Conservation (phyloP, 352 stramenopile genomes). For the Phytophthora constricta region DNA sequence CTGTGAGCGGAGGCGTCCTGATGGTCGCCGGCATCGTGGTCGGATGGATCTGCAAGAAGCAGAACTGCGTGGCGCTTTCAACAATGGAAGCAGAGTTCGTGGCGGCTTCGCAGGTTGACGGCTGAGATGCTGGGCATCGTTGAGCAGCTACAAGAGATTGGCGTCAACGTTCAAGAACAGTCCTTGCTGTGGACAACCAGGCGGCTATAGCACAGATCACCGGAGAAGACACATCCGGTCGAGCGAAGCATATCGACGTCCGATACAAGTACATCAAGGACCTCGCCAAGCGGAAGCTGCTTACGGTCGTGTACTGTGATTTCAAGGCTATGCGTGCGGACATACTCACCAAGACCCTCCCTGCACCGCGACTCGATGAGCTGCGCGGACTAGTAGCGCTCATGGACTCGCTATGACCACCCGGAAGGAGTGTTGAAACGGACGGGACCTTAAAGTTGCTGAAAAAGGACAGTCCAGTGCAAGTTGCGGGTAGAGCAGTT, state of each 20-base stretch:
- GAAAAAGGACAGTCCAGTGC: too few species aligned
- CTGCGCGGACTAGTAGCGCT: constrained; percentile 9
- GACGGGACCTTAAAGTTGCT: too few species aligned
- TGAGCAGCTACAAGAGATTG: constrained; percentile 6
- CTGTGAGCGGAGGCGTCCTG: constrained; percentile 21
- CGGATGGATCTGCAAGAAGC: constrained; percentile 33
- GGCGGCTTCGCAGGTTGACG: constrained; percentile 8
- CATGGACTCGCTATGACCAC: not conserved
- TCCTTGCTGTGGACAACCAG: not conserved
- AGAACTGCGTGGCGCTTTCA: constrained; percentile 21
- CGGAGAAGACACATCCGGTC: not conserved
- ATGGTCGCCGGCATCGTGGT: constrained; percentile 16
- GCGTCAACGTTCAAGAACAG: not conserved
- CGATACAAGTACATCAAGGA: constrained; percentile 21
- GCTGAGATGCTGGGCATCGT: constrained; percentile 19
- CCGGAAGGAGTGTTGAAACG: constrained; percentile 27
- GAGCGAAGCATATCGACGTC: constrained; percentile 19
- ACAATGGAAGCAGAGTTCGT: constrained; percentile 36
- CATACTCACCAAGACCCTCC: constrained; percentile 19
- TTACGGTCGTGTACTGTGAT: constrained; percentile 17
- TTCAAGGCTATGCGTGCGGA: constrained; percentile 14
- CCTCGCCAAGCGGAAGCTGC: constrained; percentile 7
- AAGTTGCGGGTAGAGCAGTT: too few species aligned
- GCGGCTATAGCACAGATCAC: not conserved
- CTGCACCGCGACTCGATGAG: constrained; percentile 8